Conservation (phyloP, 176 grass and related monocot genomes). For the Canna indica region DNA sequence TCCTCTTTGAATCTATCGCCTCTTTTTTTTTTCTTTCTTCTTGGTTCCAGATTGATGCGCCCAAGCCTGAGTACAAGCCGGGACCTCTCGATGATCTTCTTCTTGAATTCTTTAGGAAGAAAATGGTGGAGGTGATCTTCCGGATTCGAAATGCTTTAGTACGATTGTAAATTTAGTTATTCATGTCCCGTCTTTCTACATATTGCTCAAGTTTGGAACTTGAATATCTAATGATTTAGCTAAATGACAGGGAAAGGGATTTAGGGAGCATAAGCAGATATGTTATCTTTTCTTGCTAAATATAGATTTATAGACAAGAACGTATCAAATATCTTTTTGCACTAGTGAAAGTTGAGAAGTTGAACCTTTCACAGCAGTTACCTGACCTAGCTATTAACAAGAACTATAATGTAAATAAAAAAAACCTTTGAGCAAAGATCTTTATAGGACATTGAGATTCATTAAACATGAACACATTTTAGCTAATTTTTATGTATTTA, state of each 20-base stretch:
- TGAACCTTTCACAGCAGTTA: neutral
- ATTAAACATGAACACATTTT: no score
- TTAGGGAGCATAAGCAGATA: no score
- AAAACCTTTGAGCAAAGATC: neutral
- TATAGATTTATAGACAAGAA: no score
- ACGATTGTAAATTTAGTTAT: neutral
- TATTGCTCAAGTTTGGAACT: neutral
- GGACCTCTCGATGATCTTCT: conserved; percentile 14
- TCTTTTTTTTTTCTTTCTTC: neutral
- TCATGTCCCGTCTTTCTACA: neutral
- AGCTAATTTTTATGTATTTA: neutral
- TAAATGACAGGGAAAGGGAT: neutral
- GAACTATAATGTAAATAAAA: neutral
- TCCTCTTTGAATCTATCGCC: neutral
- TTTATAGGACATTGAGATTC: no score
- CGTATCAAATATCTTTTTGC: neutral
- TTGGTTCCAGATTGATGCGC: conserved; percentile 1
- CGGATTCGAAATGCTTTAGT: neutral
- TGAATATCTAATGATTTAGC: neutral
- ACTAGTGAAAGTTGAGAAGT: neutral
- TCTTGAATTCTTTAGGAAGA: conserved; percentile 14
- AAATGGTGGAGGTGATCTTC: conserved; percentile 24
- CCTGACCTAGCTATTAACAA: neutral
- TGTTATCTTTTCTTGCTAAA: no score
- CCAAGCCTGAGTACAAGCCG: conserved; percentile 9